These are phyloP conservation scores for Cystobasidium tubakii DNA, from an alignment of 768 basidiomycete genomes.

Conservation along the genomic window DNA sequence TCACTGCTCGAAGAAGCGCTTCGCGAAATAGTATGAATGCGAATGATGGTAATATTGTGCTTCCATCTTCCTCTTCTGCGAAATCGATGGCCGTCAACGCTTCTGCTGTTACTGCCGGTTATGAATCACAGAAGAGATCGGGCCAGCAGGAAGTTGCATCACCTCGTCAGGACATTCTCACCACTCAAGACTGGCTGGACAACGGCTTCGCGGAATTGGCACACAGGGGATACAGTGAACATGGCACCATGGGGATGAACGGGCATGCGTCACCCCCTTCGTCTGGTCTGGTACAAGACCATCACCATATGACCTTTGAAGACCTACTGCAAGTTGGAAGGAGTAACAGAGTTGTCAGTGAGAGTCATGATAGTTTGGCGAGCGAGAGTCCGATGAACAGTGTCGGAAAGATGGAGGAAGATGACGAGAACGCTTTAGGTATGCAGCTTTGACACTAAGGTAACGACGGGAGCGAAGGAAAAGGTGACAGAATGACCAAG, in stretches of 20 bases:
- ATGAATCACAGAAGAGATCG: too few relatives aligned
- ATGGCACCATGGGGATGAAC: not conserved
- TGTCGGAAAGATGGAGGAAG: conserved; percentile 17
- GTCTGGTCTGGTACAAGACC: not conserved
- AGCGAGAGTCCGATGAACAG: not conserved
- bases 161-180: not conserved
- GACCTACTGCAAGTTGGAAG: not conserved
- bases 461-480: not conserved
- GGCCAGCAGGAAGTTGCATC: not conserved
- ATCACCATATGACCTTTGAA: conserved; percentile 10
- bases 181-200: not conserved
- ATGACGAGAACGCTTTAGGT: not conserved
- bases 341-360: not conserved
- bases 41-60: not conserved
- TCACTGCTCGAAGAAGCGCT: not conserved
- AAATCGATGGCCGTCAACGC: not conserved
- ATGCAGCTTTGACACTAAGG: not conserved
- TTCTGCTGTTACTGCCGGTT: not conserved
- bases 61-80: not conserved
- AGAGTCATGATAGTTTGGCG: not conserved
- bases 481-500: too few relatives aligned
- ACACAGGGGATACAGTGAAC: not conserved
- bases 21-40: conserved; percentile 1
- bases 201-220: not conserved
- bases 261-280: not conserved